Percentiles rank a stretch among this genome's conserved stretches.
Evolutionary conservation across 805 yeast species (phyloP).

Genomic region (Pichia nakasei): DNA sequence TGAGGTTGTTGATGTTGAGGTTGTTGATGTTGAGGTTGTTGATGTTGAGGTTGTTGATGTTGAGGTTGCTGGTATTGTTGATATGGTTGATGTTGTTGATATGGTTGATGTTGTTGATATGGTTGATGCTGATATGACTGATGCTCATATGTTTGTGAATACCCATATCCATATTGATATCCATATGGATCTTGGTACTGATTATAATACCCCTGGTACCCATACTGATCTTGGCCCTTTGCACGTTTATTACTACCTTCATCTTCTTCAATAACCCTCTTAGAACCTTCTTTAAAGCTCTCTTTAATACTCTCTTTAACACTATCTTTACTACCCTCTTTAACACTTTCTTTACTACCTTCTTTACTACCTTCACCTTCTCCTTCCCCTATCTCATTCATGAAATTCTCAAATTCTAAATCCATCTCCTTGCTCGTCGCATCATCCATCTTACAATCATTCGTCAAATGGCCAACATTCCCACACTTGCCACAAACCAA

Average conservation of each 20-base stretch:
- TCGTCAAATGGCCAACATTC: conserved; percentile 73
- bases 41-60: too few relatives aligned
- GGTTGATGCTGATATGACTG: neutral
- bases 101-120: neutral
- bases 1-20: neutral
- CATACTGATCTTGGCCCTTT: too few relatives aligned
- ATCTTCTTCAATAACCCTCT: neutral
- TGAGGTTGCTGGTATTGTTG: neutral
- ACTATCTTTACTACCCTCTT: neutral
- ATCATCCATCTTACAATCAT: conserved; percentile 62
- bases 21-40: neutral
- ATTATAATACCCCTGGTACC: too few relatives aligned
- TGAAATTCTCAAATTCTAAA: conserved; percentile 41
- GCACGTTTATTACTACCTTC: neutral
- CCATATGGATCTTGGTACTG: too few relatives aligned
- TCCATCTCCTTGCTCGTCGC: conserved; percentile 28
- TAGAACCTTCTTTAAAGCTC: too few relatives aligned
- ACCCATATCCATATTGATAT: too few relatives aligned
- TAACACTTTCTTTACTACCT: conserved; percentile 5
- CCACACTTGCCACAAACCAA: conserved; percentile 77
- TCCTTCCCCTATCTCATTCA: conserved; percentile 38
- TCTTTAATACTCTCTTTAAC: too few relatives aligned
- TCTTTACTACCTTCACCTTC: conserved; percentile 6
- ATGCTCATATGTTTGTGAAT: neutral
- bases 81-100: neutral